Conservation (phyloP, 768 basidiomycete species). For the Termitomyces sp. region DNA sequence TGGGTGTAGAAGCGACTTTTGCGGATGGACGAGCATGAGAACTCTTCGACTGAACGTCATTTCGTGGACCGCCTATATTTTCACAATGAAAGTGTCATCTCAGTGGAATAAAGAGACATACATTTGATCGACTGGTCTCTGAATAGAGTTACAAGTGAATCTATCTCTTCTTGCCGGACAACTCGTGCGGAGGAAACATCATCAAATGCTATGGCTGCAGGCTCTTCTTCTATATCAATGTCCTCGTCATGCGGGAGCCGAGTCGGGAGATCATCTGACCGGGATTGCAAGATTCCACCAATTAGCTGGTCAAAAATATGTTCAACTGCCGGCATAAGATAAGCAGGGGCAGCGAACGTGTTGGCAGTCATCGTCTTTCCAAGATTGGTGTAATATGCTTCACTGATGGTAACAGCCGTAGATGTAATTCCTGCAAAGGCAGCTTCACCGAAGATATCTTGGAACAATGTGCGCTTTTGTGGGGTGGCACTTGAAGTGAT, state of each 20-base stretch:
- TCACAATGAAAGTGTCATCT: background rate
- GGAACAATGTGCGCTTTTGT: constrained; percentile 61
- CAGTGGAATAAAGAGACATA: constrained; percentile 17
- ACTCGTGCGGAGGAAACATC: constrained; percentile 19
- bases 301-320: constrained; percentile 60
- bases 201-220: constrained; percentile 9
- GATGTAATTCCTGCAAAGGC: constrained; percentile 41
- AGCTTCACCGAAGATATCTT: constrained; percentile 85
- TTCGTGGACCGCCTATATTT: background rate
- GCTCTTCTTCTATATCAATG: constrained; percentile 37
- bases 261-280: constrained; percentile 11
- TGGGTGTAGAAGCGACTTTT: constrained; percentile 2
- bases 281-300: constrained; percentile 25
- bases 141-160: constrained; percentile 60
- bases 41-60: constrained; percentile 2
- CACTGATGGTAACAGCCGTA: constrained; percentile 10
- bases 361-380: constrained; percentile 7
- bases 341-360: constrained; percentile 60
- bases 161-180: constrained; percentile 52
- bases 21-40: background rate
- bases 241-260: constrained; percentile 26
- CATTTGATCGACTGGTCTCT: constrained; percentile 39
- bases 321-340: constrained; percentile 71
- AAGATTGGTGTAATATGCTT: background rate
- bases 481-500: constrained; percentile 22